Conservation (phyloP, 1,284 basidiomycete genomes). For the Sanghuangporus baumii region DNA sequence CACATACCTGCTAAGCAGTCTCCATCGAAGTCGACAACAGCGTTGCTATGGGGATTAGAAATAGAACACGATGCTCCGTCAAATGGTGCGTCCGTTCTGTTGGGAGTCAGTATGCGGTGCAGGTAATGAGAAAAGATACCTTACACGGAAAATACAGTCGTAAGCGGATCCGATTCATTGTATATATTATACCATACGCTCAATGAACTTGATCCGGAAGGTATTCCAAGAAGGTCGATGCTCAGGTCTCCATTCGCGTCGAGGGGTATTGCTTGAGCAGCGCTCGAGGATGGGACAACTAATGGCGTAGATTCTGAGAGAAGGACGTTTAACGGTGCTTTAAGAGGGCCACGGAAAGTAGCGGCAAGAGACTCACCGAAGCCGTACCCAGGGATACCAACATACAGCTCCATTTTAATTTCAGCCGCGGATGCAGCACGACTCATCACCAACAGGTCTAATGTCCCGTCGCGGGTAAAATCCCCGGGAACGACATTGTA, state of each 20-base stretch:
- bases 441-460: constrained; percentile 88
- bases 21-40: constrained; percentile 92
- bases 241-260: constrained; percentile 87
- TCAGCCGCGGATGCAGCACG: constrained; percentile 42
- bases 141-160: constrained; percentile 58
- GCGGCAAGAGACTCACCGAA: constrained; percentile 49
- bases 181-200: constrained; percentile 76
- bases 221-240: constrained; percentile 81
- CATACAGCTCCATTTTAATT: constrained; percentile 65
- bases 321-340: background rate
- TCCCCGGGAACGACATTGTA: constrained; percentile 89
- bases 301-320: constrained; percentile 38
- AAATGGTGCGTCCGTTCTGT: constrained; percentile 56
- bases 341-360: background rate
- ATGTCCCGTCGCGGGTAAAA: constrained; percentile 85
- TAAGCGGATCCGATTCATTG: constrained; percentile 49
- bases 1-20: constrained; percentile 93
- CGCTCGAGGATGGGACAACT: constrained; percentile 55
- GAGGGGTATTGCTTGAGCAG: constrained; percentile 79
- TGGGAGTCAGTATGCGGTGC: background rate
- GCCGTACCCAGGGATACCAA: constrained; percentile 53
- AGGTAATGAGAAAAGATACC: constrained; percentile 21
- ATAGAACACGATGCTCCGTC: constrained; percentile 64
- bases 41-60: constrained; percentile 88
- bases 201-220: constrained; percentile 41